Percentiles rank a stretch among this genome's conserved stretches.
Conservation (phyloP, 2,329 filamentous ascomycete species). For the Ophiostoma piceae region DNA sequence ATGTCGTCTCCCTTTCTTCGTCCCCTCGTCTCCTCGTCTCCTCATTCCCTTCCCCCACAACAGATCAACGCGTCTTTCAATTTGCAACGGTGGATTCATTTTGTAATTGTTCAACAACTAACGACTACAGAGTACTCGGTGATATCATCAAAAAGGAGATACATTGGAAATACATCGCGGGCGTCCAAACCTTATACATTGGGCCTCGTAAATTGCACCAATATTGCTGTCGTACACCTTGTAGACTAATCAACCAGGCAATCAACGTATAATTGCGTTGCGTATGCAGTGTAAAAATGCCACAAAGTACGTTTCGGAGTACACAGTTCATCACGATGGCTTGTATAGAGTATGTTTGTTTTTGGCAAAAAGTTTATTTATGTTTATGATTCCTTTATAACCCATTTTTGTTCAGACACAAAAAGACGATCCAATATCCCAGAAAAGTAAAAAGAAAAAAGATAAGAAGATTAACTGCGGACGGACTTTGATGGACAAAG, state of each 20-base stretch:
- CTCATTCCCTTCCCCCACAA: neutral
- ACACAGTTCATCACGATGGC: too few species aligned
- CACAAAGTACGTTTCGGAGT: neutral
- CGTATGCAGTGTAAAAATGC: neutral
- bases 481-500: neutral
- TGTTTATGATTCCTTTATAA: slow-evolving; percentile 9
- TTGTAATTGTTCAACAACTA: neutral
- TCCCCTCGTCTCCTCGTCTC: neutral
- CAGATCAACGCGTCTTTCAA: neutral
- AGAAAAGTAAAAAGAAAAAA: neutral
- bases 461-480: neutral
- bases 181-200: neutral
- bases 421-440: slow-evolving; percentile 10
- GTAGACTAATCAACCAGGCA: neutral
- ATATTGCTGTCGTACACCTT: slow-evolving; percentile 2
- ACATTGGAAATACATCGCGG: neutral
- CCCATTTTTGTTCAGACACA: slow-evolving; percentile 1
- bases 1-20: neutral
- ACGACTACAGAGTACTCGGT: neutral
- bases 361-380: neutral
- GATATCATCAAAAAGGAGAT: neutral
- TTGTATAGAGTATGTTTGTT: neutral
- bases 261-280: neutral
- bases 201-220: neutral
- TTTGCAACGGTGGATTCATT: neutral